Base-by-base conservation (phyloP, 495 filamentous ascomycete genomes). In the Tirmania nivea region DNA sequence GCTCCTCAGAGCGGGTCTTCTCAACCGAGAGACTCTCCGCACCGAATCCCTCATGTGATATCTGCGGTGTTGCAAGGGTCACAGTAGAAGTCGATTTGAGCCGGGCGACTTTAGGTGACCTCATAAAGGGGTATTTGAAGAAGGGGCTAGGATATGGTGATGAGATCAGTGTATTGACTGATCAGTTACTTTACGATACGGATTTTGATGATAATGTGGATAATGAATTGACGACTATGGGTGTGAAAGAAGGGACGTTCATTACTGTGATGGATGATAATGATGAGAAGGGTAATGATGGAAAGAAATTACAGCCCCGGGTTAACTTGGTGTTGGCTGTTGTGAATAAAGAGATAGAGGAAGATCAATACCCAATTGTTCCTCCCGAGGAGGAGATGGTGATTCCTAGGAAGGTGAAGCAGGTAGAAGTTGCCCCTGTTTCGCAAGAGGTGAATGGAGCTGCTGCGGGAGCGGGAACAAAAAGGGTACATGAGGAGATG, bases 191-290 rank as follows among this genome's bases (percentile, higher is more conserved):
- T 6, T 99, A 92, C 61, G 90, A 95, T 60, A 77, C 78, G 0
- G 90, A 96, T 53, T 72, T 88, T 56, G 84, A 86, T 8, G 87
- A 93, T 56, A 90, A 95, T 57, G 69, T 96, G 0, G 62, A 67
- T 1, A 90, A 86, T 69, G 83, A 78, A 48, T 73, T 97, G 31
- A 71, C 66, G 17, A 83, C 94, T n/a, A 71, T 93, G 1, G 86
- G 84, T 61, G 70, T 78, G 60, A 76, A 74, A 53, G 68, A 73
- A 17, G 81, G 84, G 56, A 79, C 76, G 55, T 88, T 92, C 61
- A 63, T 97, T 52, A 94, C 86, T 1, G 69, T 96, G 48, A 74
- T 81, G 2, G 88, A 95, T 60, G 87, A 94, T 1, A 14, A 16
- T 34, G 36, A 54, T 49, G 34, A 50, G 8, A 39, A 57, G 4